Evolutionary conservation across 1,139 yeast species (phyloP).

Genomic region (Chernovozyma aurita): DNA sequence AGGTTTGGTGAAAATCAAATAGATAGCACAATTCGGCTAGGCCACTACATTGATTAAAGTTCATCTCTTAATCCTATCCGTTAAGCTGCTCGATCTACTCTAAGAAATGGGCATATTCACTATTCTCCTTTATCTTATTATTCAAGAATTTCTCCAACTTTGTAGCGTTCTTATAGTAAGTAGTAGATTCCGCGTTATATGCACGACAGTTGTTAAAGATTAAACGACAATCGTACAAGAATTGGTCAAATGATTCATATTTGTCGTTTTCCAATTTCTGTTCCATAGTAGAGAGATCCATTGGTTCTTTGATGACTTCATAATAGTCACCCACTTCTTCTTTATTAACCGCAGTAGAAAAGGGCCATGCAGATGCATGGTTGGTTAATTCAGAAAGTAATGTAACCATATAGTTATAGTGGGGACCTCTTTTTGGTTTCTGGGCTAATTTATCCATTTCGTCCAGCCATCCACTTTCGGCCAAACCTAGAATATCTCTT

Average conservation of each 20-base stretch:
- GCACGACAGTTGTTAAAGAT: slow-evolving; percentile 87
- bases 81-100: no score
- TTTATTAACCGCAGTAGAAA: slow-evolving; percentile 84
- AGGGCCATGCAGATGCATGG: slow-evolving; percentile 99
- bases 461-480: slow-evolving; percentile 96
- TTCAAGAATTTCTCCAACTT: slow-evolving; percentile 86
- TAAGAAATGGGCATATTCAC: slow-evolving; percentile 55
- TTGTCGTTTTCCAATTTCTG: slow-evolving; percentile 87
- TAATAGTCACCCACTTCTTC: slow-evolving; percentile 97
- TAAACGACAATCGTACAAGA: slow-evolving; percentile 80
- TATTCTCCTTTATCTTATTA: slow-evolving; percentile 74
- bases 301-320: slow-evolving; percentile 96
- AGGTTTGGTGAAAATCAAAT: no score
- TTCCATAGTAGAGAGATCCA: slow-evolving; percentile 97
- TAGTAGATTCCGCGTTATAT: slow-evolving; percentile 85
- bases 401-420: slow-evolving; percentile 89
- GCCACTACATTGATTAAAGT: no score
- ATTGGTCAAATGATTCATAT: slow-evolving; percentile 86
- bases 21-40: no score
- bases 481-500: slow-evolving; percentile 76
- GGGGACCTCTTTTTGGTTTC: slow-evolving; percentile 91
- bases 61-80: no score
- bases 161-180: slow-evolving; percentile 86
- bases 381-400: slow-evolving; percentile 82
- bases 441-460: slow-evolving; percentile 98